Percentiles rank a stretch among this genome's conserved stretches.
Evolutionary conservation across 768 basidiomycete genomes (phyloP).

Genomic region (Tylopilus cervinicoccineus): DNA sequence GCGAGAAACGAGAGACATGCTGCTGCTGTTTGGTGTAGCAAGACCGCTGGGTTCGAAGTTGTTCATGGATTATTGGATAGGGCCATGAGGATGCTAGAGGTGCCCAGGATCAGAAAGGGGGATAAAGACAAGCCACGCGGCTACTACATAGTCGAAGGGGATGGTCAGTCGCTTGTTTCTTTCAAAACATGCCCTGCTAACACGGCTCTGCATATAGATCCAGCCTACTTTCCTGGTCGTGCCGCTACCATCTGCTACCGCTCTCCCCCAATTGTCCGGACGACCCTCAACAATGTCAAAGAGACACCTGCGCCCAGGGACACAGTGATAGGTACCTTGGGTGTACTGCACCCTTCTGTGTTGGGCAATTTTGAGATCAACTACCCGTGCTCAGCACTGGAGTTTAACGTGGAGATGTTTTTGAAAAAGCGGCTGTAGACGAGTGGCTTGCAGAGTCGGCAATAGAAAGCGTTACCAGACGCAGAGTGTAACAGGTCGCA

Average conservation of each 20-base stretch:
- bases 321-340: slow-evolving; percentile 79
- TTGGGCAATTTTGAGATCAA: slow-evolving; percentile 90
- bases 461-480: neutral
- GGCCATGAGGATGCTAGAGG: slow-evolving; percentile 93
- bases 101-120: slow-evolving; percentile 66
- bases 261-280: slow-evolving; percentile 33
- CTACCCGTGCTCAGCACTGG: slow-evolving; percentile 91
- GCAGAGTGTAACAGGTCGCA: slow-evolving; percentile 1
- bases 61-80: slow-evolving; percentile 93
- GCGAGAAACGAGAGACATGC: slow-evolving; percentile 86
- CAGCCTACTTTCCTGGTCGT: slow-evolving; percentile 92
- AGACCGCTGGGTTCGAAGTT: slow-evolving; percentile 94
- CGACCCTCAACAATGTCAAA: slow-evolving; percentile 41
- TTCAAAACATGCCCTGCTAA: slow-evolving; percentile 3
- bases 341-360: slow-evolving; percentile 90
- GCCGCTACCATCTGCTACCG: slow-evolving; percentile 92
- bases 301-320: slow-evolving; percentile 48
- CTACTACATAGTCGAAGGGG: slow-evolving; percentile 87
- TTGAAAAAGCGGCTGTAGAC: slow-evolving; percentile 48
- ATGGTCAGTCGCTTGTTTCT: slow-evolving; percentile 51
- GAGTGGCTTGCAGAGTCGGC: neutral
- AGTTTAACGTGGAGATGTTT: slow-evolving; percentile 95
- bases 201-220: slow-evolving; percentile 48
- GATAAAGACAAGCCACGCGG: slow-evolving; percentile 62
- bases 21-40: slow-evolving; percentile 93